phyloP scores from a whole-genome alignment of 345 rosid genomes.

The Ceriops decandra region DNA sequence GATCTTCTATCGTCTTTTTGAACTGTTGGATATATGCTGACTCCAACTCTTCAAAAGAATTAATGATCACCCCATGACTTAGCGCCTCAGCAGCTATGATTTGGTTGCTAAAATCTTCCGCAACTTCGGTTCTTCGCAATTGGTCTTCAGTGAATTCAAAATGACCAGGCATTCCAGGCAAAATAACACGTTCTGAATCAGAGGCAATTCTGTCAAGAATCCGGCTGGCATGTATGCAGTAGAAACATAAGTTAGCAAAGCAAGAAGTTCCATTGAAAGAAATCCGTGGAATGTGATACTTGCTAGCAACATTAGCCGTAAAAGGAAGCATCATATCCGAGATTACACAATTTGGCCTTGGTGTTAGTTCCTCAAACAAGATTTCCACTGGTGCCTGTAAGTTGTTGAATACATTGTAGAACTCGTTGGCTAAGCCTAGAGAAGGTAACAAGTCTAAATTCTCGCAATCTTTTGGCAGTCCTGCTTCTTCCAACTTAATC shows the following conservation, averaged over 20 bases:
- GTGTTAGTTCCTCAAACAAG: constrained; percentile 15
- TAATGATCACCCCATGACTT: constrained; percentile 3
- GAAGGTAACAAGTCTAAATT: constrained; percentile 19
- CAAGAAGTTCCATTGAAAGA: constrained; percentile 25
- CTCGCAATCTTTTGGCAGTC: constrained; percentile 21
- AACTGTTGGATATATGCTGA: constrained; percentile 1
- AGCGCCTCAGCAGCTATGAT: not conserved
- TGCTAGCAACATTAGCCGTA: constrained; percentile 19
- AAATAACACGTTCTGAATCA: constrained; percentile 2
- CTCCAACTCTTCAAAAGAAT: constrained; percentile 19
- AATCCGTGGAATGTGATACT: constrained; percentile 24
- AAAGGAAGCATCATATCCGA: constrained; percentile 30
- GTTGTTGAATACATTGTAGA: constrained; percentile 7
- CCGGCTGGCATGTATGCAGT: not conserved
- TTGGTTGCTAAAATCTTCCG: not conserved
- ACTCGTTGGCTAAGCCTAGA: constrained; percentile 1
- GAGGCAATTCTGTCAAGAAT: not conserved
- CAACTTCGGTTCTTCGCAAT: not conserved
- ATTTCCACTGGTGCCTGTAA: constrained; percentile 19
- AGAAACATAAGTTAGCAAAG: not conserved
- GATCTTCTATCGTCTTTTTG: not conserved
- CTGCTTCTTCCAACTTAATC: constrained; percentile 11
- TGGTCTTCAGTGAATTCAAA: constrained; percentile 6
- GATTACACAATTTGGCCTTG: constrained; percentile 34
- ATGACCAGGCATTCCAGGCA: constrained; percentile 18